Percentiles rank a stretch among this genome's conserved stretches.
Conservation (phyloP, 306 rosid species). For the Medicago lupulina region DNA sequence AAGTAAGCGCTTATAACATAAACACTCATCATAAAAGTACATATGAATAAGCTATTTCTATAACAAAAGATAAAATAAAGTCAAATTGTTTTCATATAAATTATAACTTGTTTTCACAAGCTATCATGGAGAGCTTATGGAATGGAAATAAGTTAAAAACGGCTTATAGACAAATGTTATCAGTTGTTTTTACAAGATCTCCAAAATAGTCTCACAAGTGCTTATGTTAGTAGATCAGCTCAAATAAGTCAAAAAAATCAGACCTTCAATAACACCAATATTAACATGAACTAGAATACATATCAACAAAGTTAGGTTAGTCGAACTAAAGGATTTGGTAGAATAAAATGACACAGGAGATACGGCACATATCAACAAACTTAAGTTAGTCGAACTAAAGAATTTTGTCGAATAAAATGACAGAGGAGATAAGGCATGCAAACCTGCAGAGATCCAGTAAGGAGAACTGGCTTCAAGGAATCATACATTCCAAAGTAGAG, state of each 20-base stretch:
- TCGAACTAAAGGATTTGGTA: not conserved
- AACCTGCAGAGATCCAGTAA: constrained; percentile 72
- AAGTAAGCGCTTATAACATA: not conserved
- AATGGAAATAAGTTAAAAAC: not conserved
- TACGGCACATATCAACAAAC: not conserved
- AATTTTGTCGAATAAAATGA: not conserved
- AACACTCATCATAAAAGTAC: not conserved
- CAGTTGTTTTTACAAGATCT: not conserved
- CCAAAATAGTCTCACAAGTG: not conserved
- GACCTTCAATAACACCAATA: not conserved
- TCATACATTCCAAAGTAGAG: constrained; percentile 89
- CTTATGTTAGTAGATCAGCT: not conserved
- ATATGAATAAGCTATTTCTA: not conserved
- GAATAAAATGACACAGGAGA: not conserved
- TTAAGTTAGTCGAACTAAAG: not conserved
- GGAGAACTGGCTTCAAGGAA: constrained; percentile 76
- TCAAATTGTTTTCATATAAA: not conserved
- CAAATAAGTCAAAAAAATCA: not conserved
- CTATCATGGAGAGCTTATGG: not conserved
- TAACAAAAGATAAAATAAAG: not conserved
- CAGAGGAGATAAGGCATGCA: not conserved
- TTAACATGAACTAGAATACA: not conserved
- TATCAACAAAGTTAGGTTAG: constrained; percentile 2
- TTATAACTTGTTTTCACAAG: not conserved
- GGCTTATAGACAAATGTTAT: not conserved